Conservation (phyloP, 2,329 filamentous ascomycete species). For the Ustulina deusta region DNA sequence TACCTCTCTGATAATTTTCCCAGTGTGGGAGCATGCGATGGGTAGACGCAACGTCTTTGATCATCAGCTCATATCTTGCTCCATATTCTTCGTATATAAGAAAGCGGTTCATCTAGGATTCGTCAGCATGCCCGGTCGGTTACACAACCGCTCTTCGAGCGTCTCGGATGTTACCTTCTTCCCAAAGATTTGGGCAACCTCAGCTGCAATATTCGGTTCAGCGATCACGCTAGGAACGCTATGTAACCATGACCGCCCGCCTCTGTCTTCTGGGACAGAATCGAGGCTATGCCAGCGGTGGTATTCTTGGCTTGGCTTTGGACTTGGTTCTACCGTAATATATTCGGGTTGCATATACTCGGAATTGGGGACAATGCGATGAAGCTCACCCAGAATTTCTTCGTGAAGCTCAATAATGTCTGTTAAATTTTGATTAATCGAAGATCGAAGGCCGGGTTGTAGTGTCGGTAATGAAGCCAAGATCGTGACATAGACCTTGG, state of each 20-base stretch:
- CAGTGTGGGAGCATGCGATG: conserved; percentile 78
- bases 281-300: conserved; percentile 63
- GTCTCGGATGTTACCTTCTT: conserved; percentile 61
- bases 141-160: conserved; percentile 24
- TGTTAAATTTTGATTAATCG: conserved; percentile 82
- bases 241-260: conserved; percentile 57
- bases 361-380: conserved; percentile 76
- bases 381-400: conserved; percentile 79
- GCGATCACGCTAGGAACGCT: conserved; percentile 64
- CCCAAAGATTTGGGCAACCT: conserved; percentile 71
- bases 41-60: conserved; percentile 78
- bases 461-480: conserved; percentile 76
- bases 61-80: conserved; percentile 87
- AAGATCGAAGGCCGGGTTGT: conserved; percentile 73
- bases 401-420: conserved; percentile 88
- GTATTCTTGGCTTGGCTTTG: conserved; percentile 51
- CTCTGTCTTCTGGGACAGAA: conserved; percentile 57
- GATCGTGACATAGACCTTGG: conserved; percentile 78
- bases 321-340: conserved; percentile 41
- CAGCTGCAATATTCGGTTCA: conserved; percentile 69
- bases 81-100: conserved; percentile 93
- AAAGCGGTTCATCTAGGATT: conserved; percentile 78
- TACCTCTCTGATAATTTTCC: conserved; percentile 83
- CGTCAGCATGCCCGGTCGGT: conserved; percentile 16
- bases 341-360: conserved; percentile 65